Percentiles rank a stretch among this genome's conserved stretches.
phyloP scores from a whole-genome alignment of 345 rosid species.

The Orychophragmus violaceus region DNA sequence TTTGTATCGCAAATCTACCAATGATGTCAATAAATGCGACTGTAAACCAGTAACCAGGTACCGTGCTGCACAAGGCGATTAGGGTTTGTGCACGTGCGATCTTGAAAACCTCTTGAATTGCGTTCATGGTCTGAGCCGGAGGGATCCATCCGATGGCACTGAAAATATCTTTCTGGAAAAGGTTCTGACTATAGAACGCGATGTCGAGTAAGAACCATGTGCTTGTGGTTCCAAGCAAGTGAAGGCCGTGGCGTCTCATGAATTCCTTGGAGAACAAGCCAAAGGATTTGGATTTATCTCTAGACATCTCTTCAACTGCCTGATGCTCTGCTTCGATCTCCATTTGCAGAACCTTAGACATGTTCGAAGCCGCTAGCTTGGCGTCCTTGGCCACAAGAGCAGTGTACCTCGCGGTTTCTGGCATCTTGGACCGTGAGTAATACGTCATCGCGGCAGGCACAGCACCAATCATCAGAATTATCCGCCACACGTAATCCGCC shows the following conservation, averaged over 20 bases:
- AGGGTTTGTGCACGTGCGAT: conserved; percentile 83
- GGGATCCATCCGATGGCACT: conserved; percentile 88
- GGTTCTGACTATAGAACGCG: conserved; percentile 77
- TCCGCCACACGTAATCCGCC: conserved; percentile 82
- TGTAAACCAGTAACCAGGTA: conserved; percentile 88
- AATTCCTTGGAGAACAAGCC: conserved; percentile 63
- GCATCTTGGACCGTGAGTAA: conserved; percentile 84
- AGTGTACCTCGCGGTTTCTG: conserved; percentile 86
- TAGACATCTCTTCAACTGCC: conserved; percentile 24
- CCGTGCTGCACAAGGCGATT: conserved; percentile 72
- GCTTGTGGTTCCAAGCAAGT: conserved; percentile 72
- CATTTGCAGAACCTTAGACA: conserved; percentile 75
- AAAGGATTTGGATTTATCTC: conserved; percentile 25
- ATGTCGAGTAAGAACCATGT: conserved; percentile 90
- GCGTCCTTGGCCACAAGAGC: conserved; percentile 79
- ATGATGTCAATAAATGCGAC: conserved; percentile 59
- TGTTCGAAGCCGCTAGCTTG: conserved; percentile 64
- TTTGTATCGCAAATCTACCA: conserved; percentile 68
- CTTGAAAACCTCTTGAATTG: conserved; percentile 62
- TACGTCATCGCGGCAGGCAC: conserved; percentile 74
- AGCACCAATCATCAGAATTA: conserved; percentile 75
- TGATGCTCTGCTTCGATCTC: conserved; percentile 56
- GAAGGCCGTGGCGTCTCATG: conserved; percentile 63
- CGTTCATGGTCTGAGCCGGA: conserved; percentile 65
- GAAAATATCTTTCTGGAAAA: conserved; percentile 83